Base-by-base conservation (phyloP, 441 rosid genomes). In the Isatis lusitanica region DNA sequence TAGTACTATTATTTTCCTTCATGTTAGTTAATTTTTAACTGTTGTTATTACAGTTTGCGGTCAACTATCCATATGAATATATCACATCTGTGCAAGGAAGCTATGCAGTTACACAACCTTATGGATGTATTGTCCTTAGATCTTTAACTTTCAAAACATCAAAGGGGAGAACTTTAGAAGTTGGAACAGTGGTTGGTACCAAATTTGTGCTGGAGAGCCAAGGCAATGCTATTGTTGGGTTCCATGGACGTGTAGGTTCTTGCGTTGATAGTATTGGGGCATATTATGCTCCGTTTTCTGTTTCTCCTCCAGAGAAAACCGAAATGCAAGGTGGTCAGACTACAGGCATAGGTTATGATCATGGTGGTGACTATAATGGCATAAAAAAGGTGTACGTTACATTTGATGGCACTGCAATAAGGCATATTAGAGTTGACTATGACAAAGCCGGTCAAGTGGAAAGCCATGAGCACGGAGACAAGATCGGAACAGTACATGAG, bases 221-320 rank as follows among this genome's bases (percentile, higher is more conserved):
- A 43, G 74, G 51, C 5, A 51, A 13, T 52, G 70, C 11, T 53
- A 62, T 71, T 53, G 64, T 72, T 33, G 70, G 76, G 13, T 72
- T 63, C 10, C 76, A 70, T 52, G 79, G 79, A 73, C 50, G 71
- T 1, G 26, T n/a, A 33, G 42, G 74, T 7, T 21, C 31, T 38
- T 39, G 47, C 39, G 3, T 60, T 39, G 65, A 60, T 8, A 47
- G 43, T 16, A 35, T 57, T 7, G 63, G 63, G 26, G 63, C 12
- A 39, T 57, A 57, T 17, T 57, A 57, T 26, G 6, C 63, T 57
- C 43, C 24, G 6, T 3, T 21, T 36, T 28, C 63, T 57, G 1
- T 13, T 58, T 15, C 38, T 15, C 24, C 24, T 31, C 16, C 62
- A 33, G 26, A 57, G 62, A 33, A 57, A 57, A 28, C 52, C 0